phyloP scores from a whole-genome alignment of 441 rosid genomes.

The Arabidopsis hybrid region DNA sequence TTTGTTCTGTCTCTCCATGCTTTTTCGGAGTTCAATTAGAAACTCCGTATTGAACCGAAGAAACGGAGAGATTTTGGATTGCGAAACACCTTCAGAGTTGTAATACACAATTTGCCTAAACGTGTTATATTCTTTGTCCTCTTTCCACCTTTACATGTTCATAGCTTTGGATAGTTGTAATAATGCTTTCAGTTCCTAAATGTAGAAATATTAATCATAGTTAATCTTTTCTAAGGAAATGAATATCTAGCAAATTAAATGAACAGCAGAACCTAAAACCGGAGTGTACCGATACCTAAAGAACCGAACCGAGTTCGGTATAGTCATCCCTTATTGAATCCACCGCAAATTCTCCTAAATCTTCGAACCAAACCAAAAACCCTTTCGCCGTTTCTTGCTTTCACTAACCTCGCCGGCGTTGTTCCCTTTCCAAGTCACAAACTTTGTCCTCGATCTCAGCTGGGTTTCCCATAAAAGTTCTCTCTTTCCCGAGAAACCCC shows the following conservation, averaged over 20 bases:
- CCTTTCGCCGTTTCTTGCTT: slow-evolving; percentile 16
- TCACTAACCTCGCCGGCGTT: slow-evolving; percentile 10
- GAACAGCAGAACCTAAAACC: slow-evolving; percentile 19
- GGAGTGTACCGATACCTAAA: slow-evolving; percentile 1
- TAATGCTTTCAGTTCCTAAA: slow-evolving; percentile 1
- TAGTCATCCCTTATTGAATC: slow-evolving; percentile 15
- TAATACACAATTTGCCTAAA: slow-evolving; percentile 14
- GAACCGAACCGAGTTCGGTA: slow-evolving; percentile 35
- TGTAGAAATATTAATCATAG: neutral
- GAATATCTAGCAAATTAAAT: no score
- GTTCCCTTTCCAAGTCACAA: slow-evolving; percentile 7
- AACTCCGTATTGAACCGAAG: slow-evolving; percentile 43
- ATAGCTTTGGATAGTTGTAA: slow-evolving; percentile 29
- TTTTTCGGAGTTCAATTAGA: slow-evolving; percentile 56
- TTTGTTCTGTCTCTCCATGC: slow-evolving; percentile 71
- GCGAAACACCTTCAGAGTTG: slow-evolving; percentile 8
- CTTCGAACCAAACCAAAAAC: slow-evolving; percentile 23
- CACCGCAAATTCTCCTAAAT: slow-evolving; percentile 21
- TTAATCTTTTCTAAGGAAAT: no score
- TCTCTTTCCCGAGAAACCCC: neutral
- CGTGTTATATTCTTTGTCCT: slow-evolving; percentile 1
- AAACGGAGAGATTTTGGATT: slow-evolving; percentile 38
- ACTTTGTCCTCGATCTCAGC: slow-evolving; percentile 14
- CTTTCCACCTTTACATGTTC: slow-evolving; percentile 1
- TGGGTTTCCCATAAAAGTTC: slow-evolving; percentile 1